Base-by-base conservation (phyloP, 164 flowering plant species). In the Pachysandra terminalis region DNA sequence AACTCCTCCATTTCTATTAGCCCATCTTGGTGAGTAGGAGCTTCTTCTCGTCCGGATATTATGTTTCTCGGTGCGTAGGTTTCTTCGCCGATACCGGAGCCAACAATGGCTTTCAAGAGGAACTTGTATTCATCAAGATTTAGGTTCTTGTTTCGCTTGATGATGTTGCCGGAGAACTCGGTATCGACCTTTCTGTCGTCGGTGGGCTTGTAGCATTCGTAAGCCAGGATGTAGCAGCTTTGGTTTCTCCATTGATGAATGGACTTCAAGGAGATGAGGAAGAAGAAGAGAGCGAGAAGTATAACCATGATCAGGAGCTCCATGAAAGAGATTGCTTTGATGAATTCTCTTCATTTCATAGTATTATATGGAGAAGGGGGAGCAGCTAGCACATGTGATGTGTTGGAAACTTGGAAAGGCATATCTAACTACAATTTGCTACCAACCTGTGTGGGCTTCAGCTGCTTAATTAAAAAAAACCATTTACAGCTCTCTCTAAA, bases 71-170 rank as follows among this genome's bases (percentile, higher is more conserved):
- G 89, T 19, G 73, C 77, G 37, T 87, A 86, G 22, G 90, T 86
- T 58, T 83, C 79, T 66, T 84, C 92, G 2, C 90, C 88, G 17
- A 85, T 67, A 61, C 90, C 88, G 0, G 90, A 81, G 37, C 69
- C 78, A 2, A 85, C 88, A 1, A 84, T 78, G 65, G 88, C 72
- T 63, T 73, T 62, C 9, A 84, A 61, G 41, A 84, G 83, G 64
- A 84, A 85, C 53, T 72, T 73, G 78, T 74, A 80, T 24, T 87
- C 85, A 32, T 75, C 68, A 24, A 75, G 40, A 1, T 86, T 84
- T 5, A 87, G 78, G 17, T 80, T 75, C 65, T 75, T 79, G 83
- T 82, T 87, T 21, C 90, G 45, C 17, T 22, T 21, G 49, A 84
- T 68, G 22, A 87, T 69, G 12, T 71, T 45, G 1, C 75, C 83